phyloP scores from a whole-genome alignment of 805 yeast species.

The Suhomyces sp. region DNA sequence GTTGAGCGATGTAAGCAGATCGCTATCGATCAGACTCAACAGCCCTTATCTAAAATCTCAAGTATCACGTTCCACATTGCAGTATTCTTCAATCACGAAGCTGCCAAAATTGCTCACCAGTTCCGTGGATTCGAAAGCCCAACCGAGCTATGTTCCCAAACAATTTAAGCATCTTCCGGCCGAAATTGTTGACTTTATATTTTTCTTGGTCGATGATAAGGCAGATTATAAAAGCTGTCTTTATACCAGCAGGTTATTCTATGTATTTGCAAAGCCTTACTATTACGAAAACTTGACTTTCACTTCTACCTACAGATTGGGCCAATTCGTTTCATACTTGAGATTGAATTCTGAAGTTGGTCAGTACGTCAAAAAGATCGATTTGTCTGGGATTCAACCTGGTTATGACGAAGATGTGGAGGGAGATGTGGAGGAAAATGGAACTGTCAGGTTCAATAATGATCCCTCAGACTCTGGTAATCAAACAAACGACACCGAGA shows the following conservation, averaged over 20 bases:
- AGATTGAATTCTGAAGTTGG: constrained; percentile 57
- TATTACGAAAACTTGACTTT: constrained; percentile 56
- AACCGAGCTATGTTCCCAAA: constrained; percentile 8
- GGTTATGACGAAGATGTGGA: constrained; percentile 24
- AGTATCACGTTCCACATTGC: neutral
- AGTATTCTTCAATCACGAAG: neutral
- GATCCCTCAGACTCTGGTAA: neutral
- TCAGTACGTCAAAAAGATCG: constrained; percentile 50
- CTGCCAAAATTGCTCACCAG: neutral
- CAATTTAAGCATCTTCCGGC: constrained; percentile 36
- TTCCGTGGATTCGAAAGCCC: neutral
- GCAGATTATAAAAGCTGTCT: constrained; percentile 42
- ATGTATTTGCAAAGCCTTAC: constrained; percentile 49
- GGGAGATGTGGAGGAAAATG: neutral
- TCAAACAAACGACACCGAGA: constrained; percentile 5
- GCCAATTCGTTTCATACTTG: constrained; percentile 73
- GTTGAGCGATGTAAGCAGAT: constrained; percentile 46
- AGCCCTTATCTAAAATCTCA: constrained; percentile 12
- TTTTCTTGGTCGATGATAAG: constrained; percentile 30
- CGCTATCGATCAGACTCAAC: constrained; percentile 34
- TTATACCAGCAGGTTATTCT: constrained; percentile 50
- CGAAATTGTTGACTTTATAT: constrained; percentile 41
- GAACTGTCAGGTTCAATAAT: neutral
- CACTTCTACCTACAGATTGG: constrained; percentile 72
- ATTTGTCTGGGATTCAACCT: constrained; percentile 49